Evolutionary conservation across 306 rosid species (phyloP).

Genomic region (Pueraria montana): DNA sequence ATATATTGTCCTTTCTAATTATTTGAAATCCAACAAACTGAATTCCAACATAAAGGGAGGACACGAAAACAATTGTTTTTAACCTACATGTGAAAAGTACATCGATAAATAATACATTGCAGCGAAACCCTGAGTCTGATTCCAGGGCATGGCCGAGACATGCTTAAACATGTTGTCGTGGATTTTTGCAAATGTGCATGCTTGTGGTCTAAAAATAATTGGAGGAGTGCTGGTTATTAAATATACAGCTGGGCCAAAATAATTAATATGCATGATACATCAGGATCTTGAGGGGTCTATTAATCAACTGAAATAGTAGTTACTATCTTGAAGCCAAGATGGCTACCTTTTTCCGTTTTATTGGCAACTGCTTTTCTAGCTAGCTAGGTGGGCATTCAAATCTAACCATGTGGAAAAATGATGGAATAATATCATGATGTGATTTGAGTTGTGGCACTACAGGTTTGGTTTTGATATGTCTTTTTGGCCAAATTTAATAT

Average conservation of each 20-base stretch:
- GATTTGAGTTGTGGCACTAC: constrained; percentile 42
- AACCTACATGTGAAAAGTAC: constrained; percentile 7
- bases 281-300: constrained; percentile 7
- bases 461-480: constrained; percentile 10
- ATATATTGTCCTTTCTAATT: background rate
- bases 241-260: constrained; percentile 16
- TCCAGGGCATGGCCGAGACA: constrained; percentile 51
- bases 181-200: constrained; percentile 36
- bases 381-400: constrained; percentile 39
- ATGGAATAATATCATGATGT: constrained; percentile 43
- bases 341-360: constrained; percentile 42
- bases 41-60: constrained; percentile 45
- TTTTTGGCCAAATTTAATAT: constrained; percentile 8
- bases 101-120: constrained; percentile 33
- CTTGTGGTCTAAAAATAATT: constrained; percentile 39
- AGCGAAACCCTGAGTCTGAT: constrained; percentile 35
- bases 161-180: constrained; percentile 45
- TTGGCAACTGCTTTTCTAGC: constrained; percentile 28
- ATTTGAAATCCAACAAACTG: constrained; percentile 9
- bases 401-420: constrained; percentile 44
- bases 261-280: constrained; percentile 32
- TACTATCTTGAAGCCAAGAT: constrained; percentile 20
- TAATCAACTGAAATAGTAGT: constrained; percentile 33
- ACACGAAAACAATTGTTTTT: constrained; percentile 38
- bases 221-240: background rate